A percentile compares a stretch with the other conserved stretches of the same genome.
Conservation (phyloP, 306 rosid species). For the Bauhinia variegata region DNA sequence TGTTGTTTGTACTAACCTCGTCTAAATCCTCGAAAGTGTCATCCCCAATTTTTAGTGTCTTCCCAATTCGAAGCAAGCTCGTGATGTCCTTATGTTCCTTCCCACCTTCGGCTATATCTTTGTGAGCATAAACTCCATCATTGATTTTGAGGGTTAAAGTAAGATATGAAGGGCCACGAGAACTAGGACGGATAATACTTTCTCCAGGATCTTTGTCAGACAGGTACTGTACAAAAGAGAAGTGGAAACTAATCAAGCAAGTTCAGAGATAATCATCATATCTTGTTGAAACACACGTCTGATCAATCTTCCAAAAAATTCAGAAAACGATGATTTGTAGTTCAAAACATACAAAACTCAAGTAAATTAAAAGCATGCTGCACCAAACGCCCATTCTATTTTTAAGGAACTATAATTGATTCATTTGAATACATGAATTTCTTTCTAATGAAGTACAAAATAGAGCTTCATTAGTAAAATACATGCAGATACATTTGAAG, state of each 20-base stretch:
- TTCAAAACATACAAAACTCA: constrained; percentile 1
- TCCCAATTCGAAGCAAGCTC: constrained; percentile 94
- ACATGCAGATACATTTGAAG: constrained; percentile 10
- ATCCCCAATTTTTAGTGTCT: constrained; percentile 93
- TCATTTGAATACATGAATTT: neutral
- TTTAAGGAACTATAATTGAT: constrained; percentile 14
- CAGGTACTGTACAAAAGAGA: constrained; percentile 63
- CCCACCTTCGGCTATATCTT: constrained; percentile 95
- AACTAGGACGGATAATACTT: constrained; percentile 93
- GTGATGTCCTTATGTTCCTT: constrained; percentile 96
- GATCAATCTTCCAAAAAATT: neutral
- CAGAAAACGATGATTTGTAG: constrained; percentile 8
- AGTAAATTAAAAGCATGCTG: neutral
- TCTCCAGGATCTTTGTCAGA: constrained; percentile 96
- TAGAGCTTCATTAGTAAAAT: constrained; percentile 16
- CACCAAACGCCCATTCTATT: constrained; percentile 13
- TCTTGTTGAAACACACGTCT: neutral
- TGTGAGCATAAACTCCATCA: constrained; percentile 97
- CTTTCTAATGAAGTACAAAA: neutral
- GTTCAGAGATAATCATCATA: neutral
- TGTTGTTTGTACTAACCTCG: constrained; percentile 73
- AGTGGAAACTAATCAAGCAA: constrained; percentile 15
- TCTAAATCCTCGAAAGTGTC: constrained; percentile 98
- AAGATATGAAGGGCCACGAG: constrained; percentile 87
- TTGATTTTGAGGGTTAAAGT: constrained; percentile 89